These are phyloP conservation scores for Penicillium bialowiezense DNA, from an alignment of 495 filamentous ascomycete genomes.

Conservation along the genomic window DNA sequence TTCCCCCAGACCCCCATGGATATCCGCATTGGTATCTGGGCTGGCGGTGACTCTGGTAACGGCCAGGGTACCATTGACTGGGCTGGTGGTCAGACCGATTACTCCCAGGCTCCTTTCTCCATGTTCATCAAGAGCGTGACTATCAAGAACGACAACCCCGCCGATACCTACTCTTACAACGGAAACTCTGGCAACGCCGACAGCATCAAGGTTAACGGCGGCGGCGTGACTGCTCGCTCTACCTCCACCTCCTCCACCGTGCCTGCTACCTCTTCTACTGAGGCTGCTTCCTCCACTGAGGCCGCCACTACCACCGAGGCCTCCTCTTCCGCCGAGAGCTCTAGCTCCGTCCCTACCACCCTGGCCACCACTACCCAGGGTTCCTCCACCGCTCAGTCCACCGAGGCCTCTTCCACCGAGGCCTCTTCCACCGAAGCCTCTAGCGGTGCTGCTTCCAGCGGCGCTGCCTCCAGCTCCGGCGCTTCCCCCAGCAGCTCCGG, in stretches of 20 bases:
- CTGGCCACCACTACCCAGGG: constrained; percentile 15
- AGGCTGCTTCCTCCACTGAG: constrained; percentile 7
- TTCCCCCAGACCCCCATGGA: constrained; percentile 94
- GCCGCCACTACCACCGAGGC: constrained; percentile 6
- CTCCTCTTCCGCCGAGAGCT: background rate
- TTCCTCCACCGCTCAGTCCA: constrained; percentile 14
- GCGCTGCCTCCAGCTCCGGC: constrained; percentile 9
- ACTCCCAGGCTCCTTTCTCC: constrained; percentile 67
- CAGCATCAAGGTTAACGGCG: constrained; percentile 61
- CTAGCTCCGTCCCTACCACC: constrained; percentile 13
- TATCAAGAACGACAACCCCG: constrained; percentile 27
- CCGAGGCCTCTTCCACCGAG: constrained; percentile 13
- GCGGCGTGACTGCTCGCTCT: constrained; percentile 4
- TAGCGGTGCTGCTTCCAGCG: constrained; percentile 3
- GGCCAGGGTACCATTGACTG: constrained; percentile 61
- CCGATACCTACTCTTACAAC: constrained; percentile 63
- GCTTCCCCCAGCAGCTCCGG: constrained; percentile 13
- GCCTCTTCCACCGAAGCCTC: constrained; percentile 15
- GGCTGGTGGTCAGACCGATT: constrained; percentile 79
- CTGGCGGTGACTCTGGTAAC: constrained; percentile 75
- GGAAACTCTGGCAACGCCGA: constrained; percentile 65
- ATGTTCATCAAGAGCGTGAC: constrained; percentile 70
- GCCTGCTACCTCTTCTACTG: background rate
- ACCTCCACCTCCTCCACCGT: constrained; percentile 1
- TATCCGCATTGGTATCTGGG: constrained; percentile 83